Conservation (phyloP, 352 stramenopile genomes). For the Hyaloperonospora brassicae region DNA sequence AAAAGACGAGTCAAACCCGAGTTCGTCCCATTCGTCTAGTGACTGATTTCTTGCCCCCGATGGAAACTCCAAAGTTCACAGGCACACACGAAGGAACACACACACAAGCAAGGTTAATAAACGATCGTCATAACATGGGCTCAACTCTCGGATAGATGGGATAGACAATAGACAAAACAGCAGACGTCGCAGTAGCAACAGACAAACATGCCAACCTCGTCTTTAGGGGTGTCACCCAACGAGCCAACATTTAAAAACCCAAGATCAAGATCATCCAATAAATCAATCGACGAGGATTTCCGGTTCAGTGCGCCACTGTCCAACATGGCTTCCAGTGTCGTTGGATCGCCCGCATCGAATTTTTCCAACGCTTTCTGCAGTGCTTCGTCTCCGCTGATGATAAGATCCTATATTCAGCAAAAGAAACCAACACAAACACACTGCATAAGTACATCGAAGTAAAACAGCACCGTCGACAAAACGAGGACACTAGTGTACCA, state of each 20-base stretch:
- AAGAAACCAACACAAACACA: slow-evolving; percentile 2
- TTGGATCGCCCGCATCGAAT: slow-evolving; percentile 81
- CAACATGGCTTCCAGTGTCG: slow-evolving; percentile 77
- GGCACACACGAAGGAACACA: neutral
- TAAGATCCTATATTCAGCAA: slow-evolving; percentile 70
- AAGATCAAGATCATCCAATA: slow-evolving; percentile 79
- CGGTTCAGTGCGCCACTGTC: slow-evolving; percentile 76
- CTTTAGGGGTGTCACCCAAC: slow-evolving; percentile 75
- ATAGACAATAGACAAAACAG: too few species aligned
- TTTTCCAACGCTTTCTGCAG: slow-evolving; percentile 86
- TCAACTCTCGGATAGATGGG: too few species aligned
- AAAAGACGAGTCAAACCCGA: slow-evolving; percentile 81
- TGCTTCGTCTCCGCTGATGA: slow-evolving; percentile 87
- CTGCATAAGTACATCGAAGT: too few species aligned
- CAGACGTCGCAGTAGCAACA: slow-evolving; percentile 3
- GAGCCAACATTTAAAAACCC: slow-evolving; percentile 85
- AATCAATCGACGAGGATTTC: slow-evolving; percentile 73
- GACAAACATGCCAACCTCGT: slow-evolving; percentile 34
- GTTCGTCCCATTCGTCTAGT: slow-evolving; percentile 80
- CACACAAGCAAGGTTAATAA: too few species aligned
- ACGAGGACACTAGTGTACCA: neutral
- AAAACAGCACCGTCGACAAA: neutral
- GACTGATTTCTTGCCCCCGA: slow-evolving; percentile 58
- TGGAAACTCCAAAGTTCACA: slow-evolving; percentile 32
- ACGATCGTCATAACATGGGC: slow-evolving; percentile 1